phyloP scores from a whole-genome alignment of 2,329 filamentous ascomycete genomes.

The Aspergillus hiratsukae region DNA sequence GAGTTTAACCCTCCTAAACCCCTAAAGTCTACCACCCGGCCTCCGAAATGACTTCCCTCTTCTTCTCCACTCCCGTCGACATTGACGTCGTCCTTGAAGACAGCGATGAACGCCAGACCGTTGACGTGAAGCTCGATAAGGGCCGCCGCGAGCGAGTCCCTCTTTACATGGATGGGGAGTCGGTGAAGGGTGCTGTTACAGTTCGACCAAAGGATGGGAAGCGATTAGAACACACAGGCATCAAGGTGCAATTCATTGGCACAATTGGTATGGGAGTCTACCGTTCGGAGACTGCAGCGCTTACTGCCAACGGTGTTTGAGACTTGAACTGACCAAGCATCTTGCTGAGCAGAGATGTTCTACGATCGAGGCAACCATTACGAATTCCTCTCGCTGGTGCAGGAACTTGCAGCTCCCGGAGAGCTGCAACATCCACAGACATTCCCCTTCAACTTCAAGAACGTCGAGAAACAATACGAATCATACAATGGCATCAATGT shows the following conservation, averaged over 20 bases:
- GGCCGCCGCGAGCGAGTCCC: constrained; percentile 94
- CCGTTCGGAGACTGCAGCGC: background rate
- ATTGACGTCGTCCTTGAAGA: constrained; percentile 98
- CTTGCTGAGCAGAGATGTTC: constrained; percentile 81
- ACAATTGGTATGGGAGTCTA: constrained; percentile 68
- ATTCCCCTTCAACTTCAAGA: constrained; percentile 99
- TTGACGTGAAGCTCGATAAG: constrained; percentile 98
- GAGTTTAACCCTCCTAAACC: constrained; percentile 7
- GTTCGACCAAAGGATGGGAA: constrained; percentile 97
- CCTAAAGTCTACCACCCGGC: constrained; percentile 1
- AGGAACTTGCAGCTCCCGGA: constrained; percentile 92
- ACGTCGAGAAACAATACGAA: constrained; percentile 99
- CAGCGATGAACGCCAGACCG: constrained; percentile 86
- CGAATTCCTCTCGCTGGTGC: constrained; percentile 94
- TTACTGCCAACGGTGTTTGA: constrained; percentile 8
- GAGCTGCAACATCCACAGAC: constrained; percentile 98
- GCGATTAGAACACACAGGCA: constrained; percentile 93
- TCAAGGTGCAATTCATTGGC: constrained; percentile 99
- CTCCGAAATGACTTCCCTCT: constrained; percentile 83
- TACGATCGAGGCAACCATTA: constrained; percentile 99
- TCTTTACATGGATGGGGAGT: constrained; percentile 96
- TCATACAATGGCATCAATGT: constrained; percentile 99
- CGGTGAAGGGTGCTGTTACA: constrained; percentile 92
- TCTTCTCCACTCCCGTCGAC: constrained; percentile 96
- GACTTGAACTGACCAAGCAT: background rate